Conservation (phyloP, 495 filamentous ascomycete genomes). For the Talaromyces nanjingensis region DNA sequence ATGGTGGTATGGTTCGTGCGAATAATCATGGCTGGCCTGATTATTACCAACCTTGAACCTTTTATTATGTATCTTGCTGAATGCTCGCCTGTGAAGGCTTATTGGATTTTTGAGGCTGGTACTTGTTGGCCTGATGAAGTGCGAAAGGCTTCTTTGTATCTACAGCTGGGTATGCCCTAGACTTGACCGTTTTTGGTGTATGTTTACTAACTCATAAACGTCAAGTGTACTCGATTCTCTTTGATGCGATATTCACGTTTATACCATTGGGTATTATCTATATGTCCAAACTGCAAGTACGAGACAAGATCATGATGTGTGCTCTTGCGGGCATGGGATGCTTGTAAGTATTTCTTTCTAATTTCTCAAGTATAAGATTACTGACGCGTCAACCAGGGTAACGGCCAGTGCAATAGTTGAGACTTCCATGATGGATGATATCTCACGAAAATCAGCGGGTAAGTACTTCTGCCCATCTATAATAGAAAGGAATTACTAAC, state of each 20-base stretch:
- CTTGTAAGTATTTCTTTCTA: not conserved
- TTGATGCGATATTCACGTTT: not conserved
- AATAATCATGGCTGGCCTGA: not conserved
- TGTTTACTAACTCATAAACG: not conserved
- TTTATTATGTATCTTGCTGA: not conserved
- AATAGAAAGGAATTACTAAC: not conserved
- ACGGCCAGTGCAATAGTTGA: not conserved
- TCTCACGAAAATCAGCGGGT: not conserved
- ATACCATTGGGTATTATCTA: not conserved
- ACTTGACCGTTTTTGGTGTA: not conserved
- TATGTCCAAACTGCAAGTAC: not conserved
- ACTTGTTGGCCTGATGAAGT: not conserved
- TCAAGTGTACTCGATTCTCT: not conserved
- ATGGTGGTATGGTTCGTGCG: not conserved
- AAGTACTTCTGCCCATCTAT: not conserved
- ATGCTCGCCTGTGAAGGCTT: not conserved
- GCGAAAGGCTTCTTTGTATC: not conserved
- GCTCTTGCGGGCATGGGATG: not conserved
- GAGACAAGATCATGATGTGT: not conserved
- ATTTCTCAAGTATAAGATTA: not conserved
- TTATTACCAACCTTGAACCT: slow-evolving; percentile 1
- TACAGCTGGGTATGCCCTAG: not conserved
- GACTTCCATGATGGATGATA: not conserved
- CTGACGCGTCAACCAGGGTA: not conserved
- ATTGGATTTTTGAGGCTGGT: not conserved